These are phyloP conservation scores for Aspergillus egyptiacus DNA, from an alignment of 495 filamentous ascomycete species.

Conservation along the genomic window DNA sequence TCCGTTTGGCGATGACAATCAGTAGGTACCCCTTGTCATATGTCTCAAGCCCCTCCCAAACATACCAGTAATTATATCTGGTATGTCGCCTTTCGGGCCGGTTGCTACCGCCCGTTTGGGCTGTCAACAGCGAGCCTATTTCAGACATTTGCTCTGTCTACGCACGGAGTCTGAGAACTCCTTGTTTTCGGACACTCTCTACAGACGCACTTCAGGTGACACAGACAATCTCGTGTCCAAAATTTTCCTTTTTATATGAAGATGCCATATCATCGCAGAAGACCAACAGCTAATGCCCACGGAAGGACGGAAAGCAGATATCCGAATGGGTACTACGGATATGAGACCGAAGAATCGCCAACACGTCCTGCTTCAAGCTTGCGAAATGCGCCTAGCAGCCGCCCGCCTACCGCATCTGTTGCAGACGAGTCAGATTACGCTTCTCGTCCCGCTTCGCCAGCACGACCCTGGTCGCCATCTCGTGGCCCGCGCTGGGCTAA, in stretches of 20 bases:
- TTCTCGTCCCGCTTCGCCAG: constrained; percentile 50
- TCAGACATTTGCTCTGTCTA: no score
- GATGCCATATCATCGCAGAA: constrained; percentile 5
- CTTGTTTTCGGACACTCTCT: no score
- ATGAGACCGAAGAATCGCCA: constrained; percentile 28
- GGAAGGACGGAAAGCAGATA: constrained; percentile 26
- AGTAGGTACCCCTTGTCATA: constrained; percentile 11
- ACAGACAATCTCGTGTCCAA: no score
- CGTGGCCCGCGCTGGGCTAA: constrained; percentile 59
- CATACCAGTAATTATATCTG: constrained; percentile 15
- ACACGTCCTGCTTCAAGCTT: constrained; percentile 53
- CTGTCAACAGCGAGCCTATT: not conserved
- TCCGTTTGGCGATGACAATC: constrained; percentile 16
- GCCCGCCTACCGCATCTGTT: constrained; percentile 42
- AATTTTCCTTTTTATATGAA: not conserved
- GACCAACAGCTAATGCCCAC: constrained; percentile 23
- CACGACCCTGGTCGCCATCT: constrained; percentile 69
- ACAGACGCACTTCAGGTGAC: no score
- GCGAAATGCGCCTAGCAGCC: constrained; percentile 48
- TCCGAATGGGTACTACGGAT: constrained; percentile 26
- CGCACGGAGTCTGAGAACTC: not conserved
- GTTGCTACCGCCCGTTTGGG: constrained; percentile 10
- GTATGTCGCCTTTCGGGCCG: constrained; percentile 5
- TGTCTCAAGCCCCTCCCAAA: not conserved
- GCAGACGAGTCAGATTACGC: constrained; percentile 47